Evolutionary conservation across 106 monocot species (phyloP).

Genomic region (Hemerocallis citrina): DNA sequence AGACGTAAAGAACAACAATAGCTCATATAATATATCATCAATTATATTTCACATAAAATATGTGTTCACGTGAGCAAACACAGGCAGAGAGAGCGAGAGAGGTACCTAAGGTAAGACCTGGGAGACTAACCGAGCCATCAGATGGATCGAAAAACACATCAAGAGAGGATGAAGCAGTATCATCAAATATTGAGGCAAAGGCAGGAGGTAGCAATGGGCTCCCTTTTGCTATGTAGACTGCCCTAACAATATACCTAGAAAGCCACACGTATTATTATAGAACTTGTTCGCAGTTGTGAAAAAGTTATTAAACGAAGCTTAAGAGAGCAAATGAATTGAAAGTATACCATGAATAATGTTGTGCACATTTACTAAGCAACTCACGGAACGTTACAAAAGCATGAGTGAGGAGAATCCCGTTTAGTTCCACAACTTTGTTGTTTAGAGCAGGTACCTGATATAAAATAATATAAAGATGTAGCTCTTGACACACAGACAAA

Average conservation of each 20-base stretch:
- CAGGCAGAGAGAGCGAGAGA: background rate
- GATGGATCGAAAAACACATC: constrained; percentile 97
- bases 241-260: constrained; percentile 74
- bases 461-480: background rate
- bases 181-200: constrained; percentile 93
- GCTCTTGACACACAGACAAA: background rate
- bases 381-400: constrained; percentile 69
- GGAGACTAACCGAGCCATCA: constrained; percentile 69
- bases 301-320: background rate
- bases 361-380: constrained; percentile 72
- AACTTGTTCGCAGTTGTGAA: background rate
- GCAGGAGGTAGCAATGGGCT: constrained; percentile 83
- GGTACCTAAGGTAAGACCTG: constrained; percentile 76
- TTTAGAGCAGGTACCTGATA: constrained; percentile 69
- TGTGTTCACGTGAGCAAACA: too few relatives aligned
- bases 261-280: background rate
- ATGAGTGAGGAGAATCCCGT: constrained; percentile 84
- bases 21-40: too few relatives aligned
- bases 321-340: constrained; percentile 5
- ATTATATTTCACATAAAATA: too few relatives aligned
- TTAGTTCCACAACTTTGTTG: constrained; percentile 60
- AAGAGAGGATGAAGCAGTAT: constrained; percentile 81
- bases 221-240: constrained; percentile 76
- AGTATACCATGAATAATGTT: constrained; percentile 88
- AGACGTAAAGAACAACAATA: too few relatives aligned